These are phyloP conservation scores for Talaromyces sp. DNA, from an alignment of 2,329 filamentous ascomycete genomes.

Conservation along the genomic window DNA sequence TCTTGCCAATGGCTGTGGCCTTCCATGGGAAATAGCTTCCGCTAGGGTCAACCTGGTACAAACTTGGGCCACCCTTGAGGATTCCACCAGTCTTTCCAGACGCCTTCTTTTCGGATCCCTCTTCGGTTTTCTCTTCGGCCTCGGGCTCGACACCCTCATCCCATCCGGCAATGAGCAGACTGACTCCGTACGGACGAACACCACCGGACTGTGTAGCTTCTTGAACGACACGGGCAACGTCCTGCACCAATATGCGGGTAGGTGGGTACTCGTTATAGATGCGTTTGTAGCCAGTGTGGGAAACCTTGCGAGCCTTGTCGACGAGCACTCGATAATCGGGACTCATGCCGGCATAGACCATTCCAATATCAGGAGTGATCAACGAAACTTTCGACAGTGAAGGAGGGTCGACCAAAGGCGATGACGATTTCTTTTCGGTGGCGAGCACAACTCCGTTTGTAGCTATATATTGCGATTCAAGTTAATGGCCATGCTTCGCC, in stretches of 20 bases:
- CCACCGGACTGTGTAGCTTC: slow-evolving; percentile 97
- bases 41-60: slow-evolving; percentile 99
- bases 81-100: slow-evolving; percentile 91
- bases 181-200: slow-evolving; percentile 95
- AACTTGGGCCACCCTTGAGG: slow-evolving; percentile 89
- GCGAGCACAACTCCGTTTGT: slow-evolving; percentile 98
- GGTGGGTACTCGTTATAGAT: slow-evolving; percentile 99
- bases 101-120: slow-evolving; percentile 59
- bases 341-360: slow-evolving; percentile 99
- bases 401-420: slow-evolving; percentile 88
- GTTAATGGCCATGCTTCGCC: neutral
- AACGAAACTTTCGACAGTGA: slow-evolving; percentile 96
- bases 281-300: slow-evolving; percentile 97
- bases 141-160: slow-evolving; percentile 94
- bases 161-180: slow-evolving; percentile 92
- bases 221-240: slow-evolving; percentile 96
- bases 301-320: slow-evolving; percentile 96
- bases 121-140: slow-evolving; percentile 58
- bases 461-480: slow-evolving; percentile 52
- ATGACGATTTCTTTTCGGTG: slow-evolving; percentile 99
- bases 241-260: slow-evolving; percentile 97
- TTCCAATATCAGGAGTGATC: slow-evolving; percentile 98
- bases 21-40: slow-evolving; percentile 99
- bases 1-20: slow-evolving; percentile 98
- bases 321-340: slow-evolving; percentile 97